Evolutionary conservation across 2,329 filamentous ascomycete genomes (phyloP), one percentile per base, ranked within the genome.

Genomic region (Byssochlamys sp.): DNA sequence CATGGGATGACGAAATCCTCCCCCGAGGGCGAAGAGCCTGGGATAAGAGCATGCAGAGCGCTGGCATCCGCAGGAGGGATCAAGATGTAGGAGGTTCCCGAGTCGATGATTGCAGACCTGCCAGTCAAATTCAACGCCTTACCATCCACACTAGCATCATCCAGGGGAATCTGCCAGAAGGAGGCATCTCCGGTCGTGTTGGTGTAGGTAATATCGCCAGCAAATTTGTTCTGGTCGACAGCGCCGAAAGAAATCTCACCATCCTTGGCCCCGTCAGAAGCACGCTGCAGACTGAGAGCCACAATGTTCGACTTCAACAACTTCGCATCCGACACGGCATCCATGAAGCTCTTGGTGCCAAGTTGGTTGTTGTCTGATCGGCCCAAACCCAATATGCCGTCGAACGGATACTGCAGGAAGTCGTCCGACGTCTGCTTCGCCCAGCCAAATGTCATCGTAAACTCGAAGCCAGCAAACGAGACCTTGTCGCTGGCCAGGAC

Each of bases 341-440:
- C 78, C 69, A 94, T 78, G 64, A 94, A 85, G 51, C 85, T 89
- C 24, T 87, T 82, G 4, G 81, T 67, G 2, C 67, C 68, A 58
- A 77, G 69, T 2, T 70, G 80, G 35, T 76, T 77, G 2, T 81
- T 81, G 10, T 78, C 75, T 60, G 80, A 81, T 64, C 86, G 84
- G 14, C 88, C 87, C 26, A 95, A 75, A 3, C 90, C 91, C 2
- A 96, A 76, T 53, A 96, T 95, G 26, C 91, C 91, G 69, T 96
- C 91, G 72, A 95, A 91, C 1, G 89, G 87, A 65, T 92, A 95
- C 55, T 82, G 81, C 28, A 77, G 74, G 70, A 96, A 95, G 61
- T 94, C 85, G 55, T 83, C 73, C 0, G 89, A 90, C 1, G 88
- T 88, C 26, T 80, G 80, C 33, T 81, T 82, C 25, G 88, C 89